Conservation (phyloP, 805 yeast species). For the Hanseniaspora osmophila region DNA sequence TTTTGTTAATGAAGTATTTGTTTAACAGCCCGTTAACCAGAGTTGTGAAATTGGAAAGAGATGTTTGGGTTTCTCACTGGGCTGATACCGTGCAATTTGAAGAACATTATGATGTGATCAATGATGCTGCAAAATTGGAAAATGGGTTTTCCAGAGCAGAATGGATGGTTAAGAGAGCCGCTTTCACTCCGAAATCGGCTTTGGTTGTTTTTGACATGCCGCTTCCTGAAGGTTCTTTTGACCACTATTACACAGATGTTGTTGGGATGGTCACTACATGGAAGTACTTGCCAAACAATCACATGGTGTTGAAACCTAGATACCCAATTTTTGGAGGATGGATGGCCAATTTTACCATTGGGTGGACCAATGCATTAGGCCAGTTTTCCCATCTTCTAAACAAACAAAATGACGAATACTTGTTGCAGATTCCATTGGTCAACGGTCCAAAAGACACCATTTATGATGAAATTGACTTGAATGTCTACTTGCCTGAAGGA, state of each 20-base stretch:
- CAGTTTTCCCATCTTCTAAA: slow-evolving; percentile 35
- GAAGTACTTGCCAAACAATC: slow-evolving; percentile 19
- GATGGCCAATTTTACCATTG: slow-evolving; percentile 88
- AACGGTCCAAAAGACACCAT: slow-evolving; percentile 58
- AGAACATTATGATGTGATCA: slow-evolving; percentile 71
- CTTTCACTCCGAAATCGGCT: slow-evolving; percentile 40
- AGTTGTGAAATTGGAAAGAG: slow-evolving; percentile 27
- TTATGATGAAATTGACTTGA: slow-evolving; percentile 46
- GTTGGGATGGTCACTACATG: slow-evolving; percentile 90
- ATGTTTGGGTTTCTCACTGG: slow-evolving; percentile 84
- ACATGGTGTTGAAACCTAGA: slow-evolving; percentile 60
- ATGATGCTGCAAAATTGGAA: slow-evolving; percentile 56
- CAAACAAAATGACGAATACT: slow-evolving; percentile 30
- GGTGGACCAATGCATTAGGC: slow-evolving; percentile 63
- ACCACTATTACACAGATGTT: slow-evolving; percentile 69
- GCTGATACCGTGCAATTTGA: slow-evolving; percentile 58
- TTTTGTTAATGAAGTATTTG: not conserved
- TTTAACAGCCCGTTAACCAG: not conserved
- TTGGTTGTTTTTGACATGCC: slow-evolving; percentile 46
- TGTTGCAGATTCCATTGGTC: slow-evolving; percentile 55
- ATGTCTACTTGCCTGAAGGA: slow-evolving; percentile 77
- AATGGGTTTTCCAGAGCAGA: slow-evolving; percentile 71
- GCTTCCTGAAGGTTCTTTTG: slow-evolving; percentile 38
- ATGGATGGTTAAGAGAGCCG: slow-evolving; percentile 42
- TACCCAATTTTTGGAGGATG: slow-evolving; percentile 94